Conservation (phyloP, 345 rosid genomes). For the Murraya koenigii region DNA sequence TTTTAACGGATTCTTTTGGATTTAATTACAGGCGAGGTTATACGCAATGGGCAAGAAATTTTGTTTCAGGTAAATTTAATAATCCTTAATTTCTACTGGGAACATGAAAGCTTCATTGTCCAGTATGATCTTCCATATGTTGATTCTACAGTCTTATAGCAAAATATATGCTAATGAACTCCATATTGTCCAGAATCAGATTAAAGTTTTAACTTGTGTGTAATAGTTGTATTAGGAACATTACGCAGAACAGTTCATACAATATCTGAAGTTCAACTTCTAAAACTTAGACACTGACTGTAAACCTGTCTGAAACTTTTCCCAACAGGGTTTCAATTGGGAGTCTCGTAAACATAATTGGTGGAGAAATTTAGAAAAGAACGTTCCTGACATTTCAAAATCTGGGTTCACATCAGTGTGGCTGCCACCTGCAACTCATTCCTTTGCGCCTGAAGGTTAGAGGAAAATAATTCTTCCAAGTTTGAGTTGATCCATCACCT, state of each 20-base stretch:
- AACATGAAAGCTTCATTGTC: neutral
- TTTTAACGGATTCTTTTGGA: neutral
- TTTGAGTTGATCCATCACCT: conserved; percentile 1
- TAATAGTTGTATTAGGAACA: neutral
- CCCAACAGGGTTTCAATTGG: conserved; percentile 81
- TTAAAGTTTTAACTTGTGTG: neutral
- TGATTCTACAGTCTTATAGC: neutral
- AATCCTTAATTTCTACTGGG: neutral
- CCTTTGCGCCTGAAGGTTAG: conserved; percentile 83
- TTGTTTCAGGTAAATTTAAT: conserved; percentile 57
- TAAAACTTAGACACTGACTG: neutral
- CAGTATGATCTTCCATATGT: neutral
- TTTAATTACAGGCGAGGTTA: conserved; percentile 44
- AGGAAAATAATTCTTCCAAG: neutral
- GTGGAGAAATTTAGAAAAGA: conserved; percentile 79
- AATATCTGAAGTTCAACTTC: conserved; percentile 11
- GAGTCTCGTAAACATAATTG: conserved; percentile 87
- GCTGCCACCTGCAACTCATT: conserved; percentile 81
- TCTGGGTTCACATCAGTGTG: conserved; percentile 91
- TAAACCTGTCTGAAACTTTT: conserved; percentile 16
- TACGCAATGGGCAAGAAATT: conserved; percentile 76
- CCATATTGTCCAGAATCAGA: neutral
- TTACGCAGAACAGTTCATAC: neutral
- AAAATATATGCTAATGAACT: neutral
- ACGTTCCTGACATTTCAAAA: conserved; percentile 67